These are phyloP conservation scores for Toxoplasma gondii DNA, from an alignment of 169 alveolate species.

Conservation along the genomic window DNA sequence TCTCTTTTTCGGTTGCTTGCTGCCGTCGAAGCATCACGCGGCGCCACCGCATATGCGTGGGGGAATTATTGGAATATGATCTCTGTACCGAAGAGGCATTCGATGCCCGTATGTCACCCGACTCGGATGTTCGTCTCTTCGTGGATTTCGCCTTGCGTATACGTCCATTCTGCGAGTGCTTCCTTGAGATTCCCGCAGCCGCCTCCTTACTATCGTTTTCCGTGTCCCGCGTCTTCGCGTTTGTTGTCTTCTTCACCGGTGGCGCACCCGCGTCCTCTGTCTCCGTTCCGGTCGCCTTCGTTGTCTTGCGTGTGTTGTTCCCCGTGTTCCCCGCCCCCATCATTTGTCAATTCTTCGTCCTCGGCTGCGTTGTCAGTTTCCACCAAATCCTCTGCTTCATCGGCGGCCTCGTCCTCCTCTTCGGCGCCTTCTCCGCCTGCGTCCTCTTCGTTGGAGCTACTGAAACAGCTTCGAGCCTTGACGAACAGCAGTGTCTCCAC, in stretches of 20 bases:
- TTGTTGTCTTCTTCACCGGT: background rate
- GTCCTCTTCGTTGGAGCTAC: constrained; percentile 28
- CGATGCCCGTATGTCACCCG: too few relatives aligned
- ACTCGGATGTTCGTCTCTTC: too few relatives aligned
- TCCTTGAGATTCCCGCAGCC: background rate
- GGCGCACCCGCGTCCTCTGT: too few relatives aligned
- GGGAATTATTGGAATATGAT: too few relatives aligned
- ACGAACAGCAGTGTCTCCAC: constrained; percentile 3
- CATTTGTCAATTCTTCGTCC: too few relatives aligned
- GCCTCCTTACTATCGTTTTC: background rate
- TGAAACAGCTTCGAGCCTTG: background rate
- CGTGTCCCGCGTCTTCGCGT: background rate
- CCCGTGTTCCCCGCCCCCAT: background rate
- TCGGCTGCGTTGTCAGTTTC: background rate
- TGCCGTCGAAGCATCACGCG: too few relatives aligned
- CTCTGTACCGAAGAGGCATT: too few relatives aligned
- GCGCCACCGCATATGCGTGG: too few relatives aligned
- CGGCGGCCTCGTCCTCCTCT: background rate
- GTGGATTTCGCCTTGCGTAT: too few relatives aligned
- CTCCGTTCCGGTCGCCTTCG: background rate
- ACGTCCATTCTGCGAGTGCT: too few relatives aligned
- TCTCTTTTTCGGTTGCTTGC: too few relatives aligned
- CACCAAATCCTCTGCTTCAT: background rate
- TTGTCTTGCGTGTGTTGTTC: background rate
- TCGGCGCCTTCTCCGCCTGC: background rate